Base-by-base conservation (phyloP, 129 eudicot species). In the Helichrysum umbraculigerum region DNA sequence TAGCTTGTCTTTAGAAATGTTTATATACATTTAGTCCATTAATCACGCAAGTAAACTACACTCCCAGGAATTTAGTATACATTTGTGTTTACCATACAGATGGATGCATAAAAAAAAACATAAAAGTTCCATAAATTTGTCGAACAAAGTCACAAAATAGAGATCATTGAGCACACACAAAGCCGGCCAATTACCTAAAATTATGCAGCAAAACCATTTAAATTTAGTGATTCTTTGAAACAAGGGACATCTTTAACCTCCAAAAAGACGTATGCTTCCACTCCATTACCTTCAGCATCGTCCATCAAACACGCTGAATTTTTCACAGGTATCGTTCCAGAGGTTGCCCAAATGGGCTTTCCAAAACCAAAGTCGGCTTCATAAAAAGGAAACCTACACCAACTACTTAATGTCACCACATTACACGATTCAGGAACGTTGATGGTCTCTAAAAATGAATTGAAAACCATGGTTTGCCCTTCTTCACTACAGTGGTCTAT, bases 341-440 rank as follows among this genome's bases (percentile, higher is more conserved):
- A 15, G 32, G 6, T 54, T n/a, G 17, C 67, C 66, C 65, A 66
- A 66, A 66, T 21, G 1, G 80, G 80, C 39, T 51, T 76, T 65
- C 80, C 66, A 7, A 32, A 76, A 12, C 80, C 80, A 50, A 65
- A 76, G 33, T 76, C 80, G 5, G 16, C 64, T 32, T 50, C 80
- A 47, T 76, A 66, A 11, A 76, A 76, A 47, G 73, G 66, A 19
- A 76, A 66, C 22, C 19, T 76, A 50, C 80, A 76, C 80, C 80
- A 65, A 29, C 80, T 77, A 20, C 62, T 61, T 25, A 61, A n/a
- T 2, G 14, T 58, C 28, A 20, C 25, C 34, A 28, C 62, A 50
- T 47, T 54, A 28, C 42, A 7, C 6, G 2, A 11, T 56, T 51
- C 37, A 28, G 71, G 17, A 25, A 28, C 4, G 7, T 61, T 61